These are phyloP conservation scores for Pittosporum tobira DNA, from an alignment of 129 eudicot species.

Conservation along the genomic window DNA sequence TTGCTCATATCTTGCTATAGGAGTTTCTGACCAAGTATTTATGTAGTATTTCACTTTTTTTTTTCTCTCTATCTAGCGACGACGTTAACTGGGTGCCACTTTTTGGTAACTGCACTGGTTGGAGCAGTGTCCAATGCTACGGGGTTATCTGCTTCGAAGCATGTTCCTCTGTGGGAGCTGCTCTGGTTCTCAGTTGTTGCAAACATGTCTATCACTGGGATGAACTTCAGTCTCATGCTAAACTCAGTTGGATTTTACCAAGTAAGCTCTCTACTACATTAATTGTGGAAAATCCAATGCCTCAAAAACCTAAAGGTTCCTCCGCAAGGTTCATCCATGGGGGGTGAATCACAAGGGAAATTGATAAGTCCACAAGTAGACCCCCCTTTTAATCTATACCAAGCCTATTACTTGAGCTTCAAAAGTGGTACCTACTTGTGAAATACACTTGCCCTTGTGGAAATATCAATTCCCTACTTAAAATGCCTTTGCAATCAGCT, in stretches of 20 bases:
- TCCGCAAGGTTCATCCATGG: too few relatives aligned
- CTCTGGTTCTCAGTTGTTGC: constrained; percentile 58
- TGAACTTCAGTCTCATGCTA: constrained; percentile 58
- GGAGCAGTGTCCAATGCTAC: constrained; percentile 46
- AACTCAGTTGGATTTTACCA: constrained; percentile 65
- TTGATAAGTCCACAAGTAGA: too few relatives aligned
- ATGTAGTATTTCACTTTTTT: not conserved
- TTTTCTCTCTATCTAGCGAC: not conserved
- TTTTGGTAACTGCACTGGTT: constrained; percentile 49
- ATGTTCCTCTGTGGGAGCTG: constrained; percentile 54
- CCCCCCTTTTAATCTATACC: too few relatives aligned
- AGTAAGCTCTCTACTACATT: not conserved
- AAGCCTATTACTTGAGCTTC: too few relatives aligned
- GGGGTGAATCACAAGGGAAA: too few relatives aligned
- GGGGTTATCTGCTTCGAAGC: constrained; percentile 44
- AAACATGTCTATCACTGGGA: constrained; percentile 56
- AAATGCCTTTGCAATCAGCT: not conserved
- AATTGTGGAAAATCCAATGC: too few relatives aligned
- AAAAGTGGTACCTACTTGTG: too few relatives aligned
- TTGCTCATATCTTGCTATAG: constrained; percentile 9
- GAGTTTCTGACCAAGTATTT: not conserved
- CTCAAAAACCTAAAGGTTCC: too few relatives aligned
- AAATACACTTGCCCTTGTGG: too few relatives aligned
- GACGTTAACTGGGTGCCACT: constrained; percentile 51
- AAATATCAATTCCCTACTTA: too few relatives aligned